A percentile compares a stretch with the other conserved stretches of the same genome.
phyloP scores from a whole-genome alignment of 768 basidiomycete genomes.

The Podaxis rugospora region DNA sequence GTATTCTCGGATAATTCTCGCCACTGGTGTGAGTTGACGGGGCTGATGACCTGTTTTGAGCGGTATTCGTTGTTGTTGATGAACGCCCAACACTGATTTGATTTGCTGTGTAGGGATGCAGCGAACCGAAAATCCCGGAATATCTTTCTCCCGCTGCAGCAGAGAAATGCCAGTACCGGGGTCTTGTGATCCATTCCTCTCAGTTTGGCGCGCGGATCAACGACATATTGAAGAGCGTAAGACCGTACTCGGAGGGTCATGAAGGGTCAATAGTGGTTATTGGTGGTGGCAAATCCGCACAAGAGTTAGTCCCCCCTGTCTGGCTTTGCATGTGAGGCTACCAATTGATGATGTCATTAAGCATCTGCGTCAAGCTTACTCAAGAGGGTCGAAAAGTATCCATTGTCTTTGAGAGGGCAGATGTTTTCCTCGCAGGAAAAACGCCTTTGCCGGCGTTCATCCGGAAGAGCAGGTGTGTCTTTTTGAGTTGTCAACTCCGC shows the following conservation, averaged over 20 bases:
- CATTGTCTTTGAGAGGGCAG: constrained; percentile 47
- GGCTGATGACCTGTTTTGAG: not conserved
- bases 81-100: not conserved
- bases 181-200: constrained; percentile 49
- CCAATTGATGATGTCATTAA: constrained; percentile 15
- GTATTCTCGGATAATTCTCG: constrained; percentile 51
- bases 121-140: constrained; percentile 41
- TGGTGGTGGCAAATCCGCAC: constrained; percentile 65
- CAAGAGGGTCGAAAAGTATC: constrained; percentile 43
- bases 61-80: not conserved
- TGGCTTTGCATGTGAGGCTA: not conserved
- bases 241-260: constrained; percentile 15
- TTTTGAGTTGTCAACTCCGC: not conserved
- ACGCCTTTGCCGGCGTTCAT: constrained; percentile 49
- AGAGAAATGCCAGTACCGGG: constrained; percentile 32
- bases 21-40: constrained; percentile 45
- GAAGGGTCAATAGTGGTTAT: constrained; percentile 38
- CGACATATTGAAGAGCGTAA: constrained; percentile 31
- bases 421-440: constrained; percentile 44
- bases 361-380: constrained; percentile 45
- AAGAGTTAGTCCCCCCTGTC: constrained; percentile 39
- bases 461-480: constrained; percentile 51
- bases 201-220: constrained; percentile 38
- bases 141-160: constrained; percentile 34
- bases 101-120: constrained; percentile 47